Conservation (phyloP, 768 basidiomycete species). For the Pulveroboletus sp. region DNA sequence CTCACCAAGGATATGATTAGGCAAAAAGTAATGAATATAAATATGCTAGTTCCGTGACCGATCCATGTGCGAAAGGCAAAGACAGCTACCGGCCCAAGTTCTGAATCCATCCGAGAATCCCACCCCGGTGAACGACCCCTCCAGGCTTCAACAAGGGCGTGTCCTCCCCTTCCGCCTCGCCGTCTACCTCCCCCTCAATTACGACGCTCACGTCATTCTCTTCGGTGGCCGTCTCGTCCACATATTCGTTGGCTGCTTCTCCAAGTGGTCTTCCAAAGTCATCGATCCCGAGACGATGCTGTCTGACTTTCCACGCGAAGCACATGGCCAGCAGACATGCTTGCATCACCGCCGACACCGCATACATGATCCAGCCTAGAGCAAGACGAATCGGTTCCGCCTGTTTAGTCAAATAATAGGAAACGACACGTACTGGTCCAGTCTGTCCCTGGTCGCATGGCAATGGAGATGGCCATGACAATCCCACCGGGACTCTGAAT, state of each 20-base stretch:
- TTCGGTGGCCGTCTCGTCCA: background rate
- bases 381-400: background rate
- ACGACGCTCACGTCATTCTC: conserved; percentile 15
- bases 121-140: conserved; percentile 16
- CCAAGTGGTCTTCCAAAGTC: conserved; percentile 76
- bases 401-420: background rate
- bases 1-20: no score
- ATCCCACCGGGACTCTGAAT: conserved; percentile 91
- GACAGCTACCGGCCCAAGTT: no score
- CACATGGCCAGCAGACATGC: conserved; percentile 82
- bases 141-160: conserved; percentile 25
- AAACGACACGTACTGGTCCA: conserved; percentile 65
- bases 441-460: conserved; percentile 73
- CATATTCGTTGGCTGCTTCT: background rate
- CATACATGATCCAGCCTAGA: conserved; percentile 77
- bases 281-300: conserved; percentile 71
- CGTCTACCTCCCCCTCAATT: conserved; percentile 18
- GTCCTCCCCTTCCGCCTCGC: conserved; percentile 11
- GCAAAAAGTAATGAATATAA: no score
- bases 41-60: no score
- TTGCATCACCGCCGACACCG: conserved; percentile 84
- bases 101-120: conserved; percentile 25
- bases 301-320: conserved; percentile 78
- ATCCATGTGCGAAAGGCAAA: no score
- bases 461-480: conserved; percentile 83